Evolutionary conservation across 805 yeast genomes (phyloP), one percentile per base, ranked within the genome.

Genomic region (Wickerhamomyces queroliae): DNA sequence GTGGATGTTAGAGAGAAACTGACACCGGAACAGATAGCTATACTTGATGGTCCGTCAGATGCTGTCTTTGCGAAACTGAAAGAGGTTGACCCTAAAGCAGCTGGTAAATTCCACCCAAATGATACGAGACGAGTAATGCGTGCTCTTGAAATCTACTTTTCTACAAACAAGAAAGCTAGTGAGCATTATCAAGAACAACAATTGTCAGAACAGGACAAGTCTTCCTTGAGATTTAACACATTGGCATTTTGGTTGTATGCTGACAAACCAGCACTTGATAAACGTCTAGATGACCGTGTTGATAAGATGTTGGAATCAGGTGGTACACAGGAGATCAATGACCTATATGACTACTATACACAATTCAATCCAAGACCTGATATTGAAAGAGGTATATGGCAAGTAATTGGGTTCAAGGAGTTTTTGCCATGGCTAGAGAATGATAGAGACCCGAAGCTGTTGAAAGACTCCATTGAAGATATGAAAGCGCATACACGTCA

Each of bases 351-450:
- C 1, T 64, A 63, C 21, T 82, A 72, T 35, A 48, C 63, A 5
- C 35, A 39, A 0, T 58, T 58, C 17, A 47, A 53, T 1, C 55
- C 59, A 6, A 56, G 52, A 18, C 78, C 83, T 9, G 79, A 71
- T 42, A 62, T 76, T 41, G 83, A 83, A 39, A 66, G 72, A 42
- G 98, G 98, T 2, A 73, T 91, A 0, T 89, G 89, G 89, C 98
- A 93, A 62, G 96, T 86, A 2, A 86, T 91, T 52, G 98, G 98
- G 2, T 93, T 86, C 61, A 86, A 87, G 56, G 96, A 88, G 53
- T 88, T 88, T 54, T 54, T 86, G 27, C 91, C 95, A 2, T 87
- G 84, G 83, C 49, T 78, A 19, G 46, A 52, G 24, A 32, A 56
- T 7, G 57, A 50, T 0, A 46, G 45, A 6, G 49, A 51, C 5